phyloP scores from a whole-genome alignment of 257 asterid species.

The Phtheirospermum japonicum region DNA sequence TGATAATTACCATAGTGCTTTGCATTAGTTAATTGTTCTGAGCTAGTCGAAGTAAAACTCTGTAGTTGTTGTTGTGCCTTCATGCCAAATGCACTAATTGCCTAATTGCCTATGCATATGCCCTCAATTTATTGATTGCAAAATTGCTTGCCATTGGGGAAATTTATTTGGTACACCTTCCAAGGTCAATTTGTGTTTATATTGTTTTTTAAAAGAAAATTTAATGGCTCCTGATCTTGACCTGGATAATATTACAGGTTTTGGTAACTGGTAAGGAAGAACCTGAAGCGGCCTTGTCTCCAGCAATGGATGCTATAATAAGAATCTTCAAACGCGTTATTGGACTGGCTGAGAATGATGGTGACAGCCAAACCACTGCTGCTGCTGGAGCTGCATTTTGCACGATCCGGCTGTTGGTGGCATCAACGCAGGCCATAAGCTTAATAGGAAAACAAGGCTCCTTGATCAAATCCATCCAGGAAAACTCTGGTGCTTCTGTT shows the following conservation, averaged over 20 bases:
- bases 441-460: conserved; percentile 80
- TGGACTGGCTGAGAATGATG: conserved; percentile 51
- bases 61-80: background rate
- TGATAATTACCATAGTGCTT: background rate
- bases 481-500: conserved; percentile 58
- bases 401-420: conserved; percentile 58
- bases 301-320: conserved; percentile 75
- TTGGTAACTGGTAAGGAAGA: conserved; percentile 78
- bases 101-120: background rate
- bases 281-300: conserved; percentile 60
- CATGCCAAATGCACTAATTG: background rate
- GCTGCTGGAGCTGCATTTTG: conserved; percentile 50
- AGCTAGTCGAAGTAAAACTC: background rate
- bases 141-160: background rate
- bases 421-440: conserved; percentile 74
- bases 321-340: conserved; percentile 62
- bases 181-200: background rate
- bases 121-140: conserved; percentile 8
- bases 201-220: too few relatives aligned
- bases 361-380: conserved; percentile 40
- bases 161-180: background rate
- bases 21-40: conserved; percentile 9
- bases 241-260: conserved; percentile 43
- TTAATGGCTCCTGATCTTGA: background rate
- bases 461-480: conserved; percentile 71